Percentiles rank a stretch among this genome's conserved stretches.
phyloP scores from a whole-genome alignment of 768 basidiomycete species.

The Russula abietina region DNA sequence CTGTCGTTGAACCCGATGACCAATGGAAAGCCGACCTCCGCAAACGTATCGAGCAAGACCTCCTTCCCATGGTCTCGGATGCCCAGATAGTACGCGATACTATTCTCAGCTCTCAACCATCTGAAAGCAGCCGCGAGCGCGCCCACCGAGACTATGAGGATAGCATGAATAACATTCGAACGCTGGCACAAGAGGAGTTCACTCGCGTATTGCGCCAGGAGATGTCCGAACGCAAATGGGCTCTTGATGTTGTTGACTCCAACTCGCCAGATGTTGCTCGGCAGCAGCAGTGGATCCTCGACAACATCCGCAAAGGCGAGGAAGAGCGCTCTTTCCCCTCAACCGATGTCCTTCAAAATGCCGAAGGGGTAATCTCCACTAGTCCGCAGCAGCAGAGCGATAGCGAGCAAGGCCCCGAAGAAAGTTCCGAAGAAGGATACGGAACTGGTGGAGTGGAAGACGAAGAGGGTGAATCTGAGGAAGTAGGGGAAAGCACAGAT shows the following conservation, averaged over 20 bases:
- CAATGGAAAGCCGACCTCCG: constrained; percentile 21
- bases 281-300: constrained; percentile 25
- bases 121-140: constrained; percentile 11
- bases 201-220: constrained; percentile 15
- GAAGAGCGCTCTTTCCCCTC: background rate
- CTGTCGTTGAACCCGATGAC: constrained; percentile 20
- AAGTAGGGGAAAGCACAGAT: constrained; percentile 1
- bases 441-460: constrained; percentile 2
- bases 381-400: constrained; percentile 3
- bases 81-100: constrained; percentile 16
- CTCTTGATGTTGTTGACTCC: constrained; percentile 11
- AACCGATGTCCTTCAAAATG: background rate
- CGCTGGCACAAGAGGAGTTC: constrained; percentile 21
- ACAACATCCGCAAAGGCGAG: constrained; percentile 19
- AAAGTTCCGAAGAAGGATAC: constrained; percentile 3
- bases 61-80: constrained; percentile 19
- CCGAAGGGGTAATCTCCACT: background rate
- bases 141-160: constrained; percentile 13
- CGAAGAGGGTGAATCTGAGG: background rate
- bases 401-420: constrained; percentile 2
- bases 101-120: constrained; percentile 2
- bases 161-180: constrained; percentile 20
- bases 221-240: constrained; percentile 23
- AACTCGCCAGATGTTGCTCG: constrained; percentile 23
- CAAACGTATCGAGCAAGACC: constrained; percentile 19